Percentiles rank a stretch among this genome's conserved stretches.
phyloP scores from a whole-genome alignment of 495 filamentous ascomycete species.

The Xylaria flabelliformis region DNA sequence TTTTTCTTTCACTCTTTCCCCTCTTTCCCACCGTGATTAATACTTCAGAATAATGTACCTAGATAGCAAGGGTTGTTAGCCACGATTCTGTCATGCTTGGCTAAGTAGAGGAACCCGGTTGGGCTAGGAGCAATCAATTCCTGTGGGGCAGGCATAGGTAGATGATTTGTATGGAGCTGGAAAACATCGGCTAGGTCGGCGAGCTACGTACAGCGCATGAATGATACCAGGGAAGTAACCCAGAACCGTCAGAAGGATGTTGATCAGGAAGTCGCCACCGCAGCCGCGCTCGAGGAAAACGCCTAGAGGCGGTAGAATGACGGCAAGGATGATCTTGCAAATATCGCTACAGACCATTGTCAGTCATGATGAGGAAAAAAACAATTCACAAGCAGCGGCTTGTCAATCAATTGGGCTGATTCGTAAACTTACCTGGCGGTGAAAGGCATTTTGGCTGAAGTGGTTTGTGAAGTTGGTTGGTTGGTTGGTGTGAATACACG shows the following conservation, averaged over 20 bases:
- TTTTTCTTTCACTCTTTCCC: neutral
- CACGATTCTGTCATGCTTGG: neutral
- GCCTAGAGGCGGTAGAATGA: conserved; percentile 86
- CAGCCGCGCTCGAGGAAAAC: conserved; percentile 92
- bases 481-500: neutral
- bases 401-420: neutral
- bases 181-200: conserved; percentile 12
- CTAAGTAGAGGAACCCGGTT: neutral
- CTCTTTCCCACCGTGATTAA: conserved; percentile 33
- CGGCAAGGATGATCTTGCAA: conserved; percentile 87
- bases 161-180: neutral
- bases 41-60: conserved; percentile 60
- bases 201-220: conserved; percentile 65
- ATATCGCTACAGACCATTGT: conserved; percentile 65
- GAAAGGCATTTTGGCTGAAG: conserved; percentile 58
- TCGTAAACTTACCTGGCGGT: conserved; percentile 56
- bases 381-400: conserved; percentile 11
- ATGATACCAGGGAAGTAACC: conserved; percentile 80
- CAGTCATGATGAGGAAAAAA: neutral
- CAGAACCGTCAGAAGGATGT: conserved; percentile 84
- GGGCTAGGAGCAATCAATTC: neutral
- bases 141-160: neutral
- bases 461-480: neutral
- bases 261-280: conserved; percentile 82
- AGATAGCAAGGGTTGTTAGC: conserved; percentile 29